A percentile compares a stretch with the other conserved stretches of the same genome.
Conservation (phyloP, 805 yeast species). For the Starmerella kuoi region DNA sequence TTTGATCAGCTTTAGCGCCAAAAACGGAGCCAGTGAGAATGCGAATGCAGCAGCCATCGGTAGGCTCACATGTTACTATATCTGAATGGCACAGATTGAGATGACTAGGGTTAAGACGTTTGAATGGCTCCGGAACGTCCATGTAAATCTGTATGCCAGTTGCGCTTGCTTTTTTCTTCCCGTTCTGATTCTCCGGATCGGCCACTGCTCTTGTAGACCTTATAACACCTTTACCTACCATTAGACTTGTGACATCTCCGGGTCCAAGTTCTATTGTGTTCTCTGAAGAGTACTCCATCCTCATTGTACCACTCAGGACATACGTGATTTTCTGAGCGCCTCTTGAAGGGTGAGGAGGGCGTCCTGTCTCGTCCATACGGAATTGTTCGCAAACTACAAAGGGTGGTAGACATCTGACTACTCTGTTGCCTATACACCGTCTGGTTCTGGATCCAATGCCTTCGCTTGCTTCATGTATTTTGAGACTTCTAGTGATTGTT, state of each 20-base stretch:
- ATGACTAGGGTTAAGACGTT: slow-evolving; percentile 19
- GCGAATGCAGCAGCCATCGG: slow-evolving; percentile 9
- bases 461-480: slow-evolving; percentile 16
- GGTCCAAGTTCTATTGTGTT: slow-evolving; percentile 17
- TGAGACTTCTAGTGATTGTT: slow-evolving; percentile 7
- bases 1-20: slow-evolving; percentile 15
- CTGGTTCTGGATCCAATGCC: slow-evolving; percentile 15
- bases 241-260: slow-evolving; percentile 19
- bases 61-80: slow-evolving; percentile 4
- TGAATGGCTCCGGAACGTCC: slow-evolving; percentile 22
- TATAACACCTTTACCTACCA: slow-evolving; percentile 22
- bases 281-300: slow-evolving; percentile 17
- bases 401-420: slow-evolving; percentile 20
- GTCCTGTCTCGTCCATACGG: slow-evolving; percentile 16
- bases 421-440: slow-evolving; percentile 15
- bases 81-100: slow-evolving; percentile 15
- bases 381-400: slow-evolving; percentile 21
- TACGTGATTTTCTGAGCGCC: slow-evolving; percentile 20
- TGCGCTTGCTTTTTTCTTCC: slow-evolving; percentile 2
- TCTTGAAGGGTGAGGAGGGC: slow-evolving; percentile 22
- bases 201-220: slow-evolving; percentile 10
- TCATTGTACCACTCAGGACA: slow-evolving; percentile 14
- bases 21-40: slow-evolving; percentile 19
- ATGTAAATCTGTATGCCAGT: slow-evolving; percentile 17
- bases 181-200: neutral